These are phyloP conservation scores for Solanum rostratum DNA, from an alignment of 257 asterid species.

Conservation along the genomic window DNA sequence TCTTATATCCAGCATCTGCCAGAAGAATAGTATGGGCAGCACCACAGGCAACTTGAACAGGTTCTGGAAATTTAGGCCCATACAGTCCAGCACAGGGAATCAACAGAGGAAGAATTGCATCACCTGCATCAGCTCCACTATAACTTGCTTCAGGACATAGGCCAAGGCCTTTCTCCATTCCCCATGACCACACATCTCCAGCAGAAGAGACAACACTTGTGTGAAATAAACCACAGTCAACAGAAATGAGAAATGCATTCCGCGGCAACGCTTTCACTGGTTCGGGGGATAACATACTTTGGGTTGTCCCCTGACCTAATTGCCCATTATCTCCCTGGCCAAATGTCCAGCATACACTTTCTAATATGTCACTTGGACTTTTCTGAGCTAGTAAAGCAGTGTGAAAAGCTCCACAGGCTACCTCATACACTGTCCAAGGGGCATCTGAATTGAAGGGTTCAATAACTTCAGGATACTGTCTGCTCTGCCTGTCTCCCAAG, in stretches of 20 bases:
- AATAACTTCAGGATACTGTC: constrained; percentile 47
- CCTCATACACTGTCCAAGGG: constrained; percentile 59
- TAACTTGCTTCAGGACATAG: constrained; percentile 78
- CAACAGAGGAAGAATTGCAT: constrained; percentile 57
- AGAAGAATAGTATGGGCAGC: constrained; percentile 90
- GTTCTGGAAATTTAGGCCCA: constrained; percentile 38
- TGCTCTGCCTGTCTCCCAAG: constrained; percentile 60
- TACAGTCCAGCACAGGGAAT: constrained; percentile 26
- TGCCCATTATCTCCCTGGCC: constrained; percentile 92
- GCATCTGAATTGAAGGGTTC: constrained; percentile 39
- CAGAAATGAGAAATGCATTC: constrained; percentile 39
- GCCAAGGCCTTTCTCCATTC: constrained; percentile 93
- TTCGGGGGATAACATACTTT: constrained; percentile 42
- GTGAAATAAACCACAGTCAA: constrained; percentile 83
- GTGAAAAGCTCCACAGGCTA: constrained; percentile 82
- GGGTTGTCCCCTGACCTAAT: constrained; percentile 84
- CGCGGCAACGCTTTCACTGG: constrained; percentile 43
- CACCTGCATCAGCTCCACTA: constrained; percentile 60
- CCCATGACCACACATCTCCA: constrained; percentile 95
- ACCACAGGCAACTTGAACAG: constrained; percentile 69
- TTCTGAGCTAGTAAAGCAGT: constrained; percentile 59
- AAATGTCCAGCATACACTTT: constrained; percentile 78
- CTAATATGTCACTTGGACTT: constrained; percentile 31
- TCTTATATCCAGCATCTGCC: constrained; percentile 51
- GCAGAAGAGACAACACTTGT: constrained; percentile 70